These are phyloP conservation scores for Stenogyne calaminthoides DNA, from an alignment of 305 asterid species.

Conservation along the genomic window DNA sequence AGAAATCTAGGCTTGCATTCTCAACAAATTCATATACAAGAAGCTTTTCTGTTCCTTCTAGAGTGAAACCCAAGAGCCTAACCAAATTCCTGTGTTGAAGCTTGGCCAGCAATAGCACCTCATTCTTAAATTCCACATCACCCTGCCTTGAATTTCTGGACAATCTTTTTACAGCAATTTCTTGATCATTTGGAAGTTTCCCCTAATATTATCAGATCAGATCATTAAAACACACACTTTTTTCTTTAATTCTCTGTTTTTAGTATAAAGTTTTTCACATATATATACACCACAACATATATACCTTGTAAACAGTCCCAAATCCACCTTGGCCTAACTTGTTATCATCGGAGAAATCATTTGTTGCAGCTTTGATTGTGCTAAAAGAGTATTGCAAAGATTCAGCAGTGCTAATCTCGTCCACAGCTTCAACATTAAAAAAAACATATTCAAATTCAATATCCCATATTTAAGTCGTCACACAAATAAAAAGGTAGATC, in stretches of 20 bases:
- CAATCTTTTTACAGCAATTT: too few species aligned
- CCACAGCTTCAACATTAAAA: conserved; percentile 19
- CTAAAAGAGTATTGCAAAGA: conserved; percentile 41
- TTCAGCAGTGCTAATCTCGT: conserved; percentile 35
- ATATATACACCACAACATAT: neutral
- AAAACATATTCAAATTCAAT: neutral
- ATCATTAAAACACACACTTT: too few species aligned
- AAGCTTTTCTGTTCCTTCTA: too few species aligned
- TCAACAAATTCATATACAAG: too few species aligned
- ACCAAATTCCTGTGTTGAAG: too few species aligned
- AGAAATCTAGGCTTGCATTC: too few species aligned
- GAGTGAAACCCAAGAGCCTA: too few species aligned
- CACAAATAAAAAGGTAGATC: neutral
- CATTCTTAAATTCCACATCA: too few species aligned
- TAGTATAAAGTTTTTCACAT: neutral
- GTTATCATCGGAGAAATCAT: conserved; percentile 40
- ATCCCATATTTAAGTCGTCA: neutral
- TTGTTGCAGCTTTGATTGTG: conserved; percentile 45
- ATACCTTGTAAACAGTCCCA: conserved; percentile 59
- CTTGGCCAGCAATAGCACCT: too few species aligned
- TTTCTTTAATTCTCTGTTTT: neutral
- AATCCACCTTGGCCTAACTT: conserved; percentile 64
- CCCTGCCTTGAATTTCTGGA: too few species aligned
- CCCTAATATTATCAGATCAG: too few species aligned
- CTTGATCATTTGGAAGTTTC: too few species aligned